Evolutionary conservation across 768 basidiomycete genomes (phyloP), one percentile per base, ranked within the genome.

Genomic region (Phylloporus rhodoxanthus): DNA sequence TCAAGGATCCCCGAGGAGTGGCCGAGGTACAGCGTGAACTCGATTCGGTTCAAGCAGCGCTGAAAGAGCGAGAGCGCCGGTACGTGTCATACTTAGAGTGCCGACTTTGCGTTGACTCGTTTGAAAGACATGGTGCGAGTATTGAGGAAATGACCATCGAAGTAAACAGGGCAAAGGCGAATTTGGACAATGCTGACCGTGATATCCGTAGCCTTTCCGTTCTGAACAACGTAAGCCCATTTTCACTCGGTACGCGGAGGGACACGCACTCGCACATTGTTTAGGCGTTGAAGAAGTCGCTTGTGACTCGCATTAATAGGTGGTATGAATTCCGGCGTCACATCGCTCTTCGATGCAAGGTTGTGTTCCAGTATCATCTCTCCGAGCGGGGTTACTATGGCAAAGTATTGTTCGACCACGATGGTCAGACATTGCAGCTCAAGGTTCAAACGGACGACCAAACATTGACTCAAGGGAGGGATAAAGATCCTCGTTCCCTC

Each of bases 291-390:
- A 79, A 75, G 56, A 63, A 74, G 5, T 86, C 91, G 0, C 74
- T 93, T 33, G 66, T 77, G 19, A 61, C 72, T 13, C 89, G 94
- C 19, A 67, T 85, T 47, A 65, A 71, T 15, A 80, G 80, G 58
- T 97, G 95, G 94, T 79, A 87, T 48, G 82, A 88, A 48, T 94
- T 94, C 74, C 81, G 94, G 45, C 77, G 81, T 9, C 86, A 91
- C 59, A 93, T 93, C 55, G 87, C 91, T n/a, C 72, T 91, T 25
- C 82, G 90, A 14, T 87, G 88, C 80, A 84, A 89, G 60, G 72
- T 84, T 25, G 81, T 87, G 34, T 96, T 97, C 72, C 77, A 80
- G 17, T 83, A 76, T 58, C 84, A 94, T 64, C 81, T 96, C 17
- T 82, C 83, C 11, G 79, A 85, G 54, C 87, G 96, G 59, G 91